Percentiles rank a stretch among this genome's conserved stretches.
phyloP scores from a whole-genome alignment of 2,329 filamentous ascomycete species.

The Diaporthe caulivora region DNA sequence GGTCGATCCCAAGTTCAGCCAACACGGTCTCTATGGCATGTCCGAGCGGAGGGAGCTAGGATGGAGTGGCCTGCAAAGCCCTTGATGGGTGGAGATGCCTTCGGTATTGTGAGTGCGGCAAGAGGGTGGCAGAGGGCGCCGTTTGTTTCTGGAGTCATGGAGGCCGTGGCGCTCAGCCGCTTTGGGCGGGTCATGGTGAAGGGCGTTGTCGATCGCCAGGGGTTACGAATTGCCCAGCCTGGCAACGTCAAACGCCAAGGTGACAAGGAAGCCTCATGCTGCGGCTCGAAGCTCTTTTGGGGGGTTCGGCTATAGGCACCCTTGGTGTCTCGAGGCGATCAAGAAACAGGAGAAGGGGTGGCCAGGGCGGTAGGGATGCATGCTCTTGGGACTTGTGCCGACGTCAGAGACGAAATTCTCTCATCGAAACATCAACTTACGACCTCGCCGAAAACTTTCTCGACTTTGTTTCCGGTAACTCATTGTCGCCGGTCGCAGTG shows the following conservation, averaged over 20 bases:
- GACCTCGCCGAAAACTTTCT: not conserved
- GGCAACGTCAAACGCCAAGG: conserved; percentile 30
- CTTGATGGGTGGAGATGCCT: conserved; percentile 7
- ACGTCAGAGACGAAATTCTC: conserved; percentile 25
- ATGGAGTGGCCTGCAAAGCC: not conserved
- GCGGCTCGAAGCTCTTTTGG: conserved; percentile 2
- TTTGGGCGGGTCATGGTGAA: conserved; percentile 7
- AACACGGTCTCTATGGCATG: not conserved
- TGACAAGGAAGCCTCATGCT: conserved; percentile 19
- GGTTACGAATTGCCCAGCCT: conserved; percentile 22
- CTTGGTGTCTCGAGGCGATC: conserved; percentile 20
- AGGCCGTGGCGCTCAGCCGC: conserved; percentile 16
- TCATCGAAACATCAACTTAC: conserved; percentile 5
- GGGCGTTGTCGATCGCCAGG: conserved; percentile 18
- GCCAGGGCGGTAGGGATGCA: conserved; percentile 18
- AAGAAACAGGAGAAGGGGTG: conserved; percentile 25
- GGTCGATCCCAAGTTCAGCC: conserved; percentile 10
- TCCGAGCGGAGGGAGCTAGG: conserved; percentile 7
- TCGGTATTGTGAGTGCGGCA: not conserved
- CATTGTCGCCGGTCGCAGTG: not conserved
- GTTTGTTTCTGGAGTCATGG: not conserved
- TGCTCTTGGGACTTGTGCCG: conserved; percentile 2
- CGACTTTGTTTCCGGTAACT: not conserved
- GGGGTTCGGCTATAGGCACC: conserved; percentile 19
- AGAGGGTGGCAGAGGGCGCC: not conserved